These are phyloP conservation scores for Pythium grandisporangium DNA, from an alignment of 352 stramenopile genomes.

Conservation along the genomic window DNA sequence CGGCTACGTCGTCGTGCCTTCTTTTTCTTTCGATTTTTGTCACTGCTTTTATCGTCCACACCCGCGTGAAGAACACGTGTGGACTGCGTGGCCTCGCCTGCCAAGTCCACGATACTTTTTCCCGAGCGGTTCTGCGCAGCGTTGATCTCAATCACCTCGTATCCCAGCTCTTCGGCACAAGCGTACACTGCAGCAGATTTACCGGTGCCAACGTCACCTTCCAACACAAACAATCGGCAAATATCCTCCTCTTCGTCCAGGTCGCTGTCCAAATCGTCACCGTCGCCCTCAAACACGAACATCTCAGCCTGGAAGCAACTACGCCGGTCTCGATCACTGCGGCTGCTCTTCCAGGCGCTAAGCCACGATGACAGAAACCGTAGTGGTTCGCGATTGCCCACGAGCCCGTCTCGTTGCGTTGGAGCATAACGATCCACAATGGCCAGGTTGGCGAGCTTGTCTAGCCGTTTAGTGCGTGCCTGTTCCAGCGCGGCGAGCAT, in stretches of 20 bases:
- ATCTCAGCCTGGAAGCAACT: constrained; percentile 55
- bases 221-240: constrained; percentile 61
- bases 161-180: constrained; percentile 71
- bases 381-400: constrained; percentile 57
- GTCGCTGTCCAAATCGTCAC: constrained; percentile 32
- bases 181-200: constrained; percentile 78
- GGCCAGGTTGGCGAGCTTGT: constrained; percentile 43
- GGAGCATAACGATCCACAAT: constrained; percentile 63
- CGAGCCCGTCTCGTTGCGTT: constrained; percentile 38
- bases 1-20: constrained; percentile 10
- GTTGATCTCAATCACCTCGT: constrained; percentile 83
- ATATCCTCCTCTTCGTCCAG: constrained; percentile 39
- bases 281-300: constrained; percentile 53
- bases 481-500: constrained; percentile 31
- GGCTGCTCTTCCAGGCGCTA: constrained; percentile 57
- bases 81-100: constrained; percentile 78
- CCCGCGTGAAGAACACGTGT: constrained; percentile 57
- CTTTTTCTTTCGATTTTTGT: constrained; percentile 36
- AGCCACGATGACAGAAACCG: constrained; percentile 67
- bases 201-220: constrained; percentile 56
- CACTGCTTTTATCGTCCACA: constrained; percentile 6
- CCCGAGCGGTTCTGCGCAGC: constrained; percentile 63
- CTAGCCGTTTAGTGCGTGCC: constrained; percentile 29
- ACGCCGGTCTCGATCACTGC: constrained; percentile 26
- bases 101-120: constrained; percentile 61